Evolutionary conservation across 306 rosid species (phyloP).

Genomic region (Senna siamea): DNA sequence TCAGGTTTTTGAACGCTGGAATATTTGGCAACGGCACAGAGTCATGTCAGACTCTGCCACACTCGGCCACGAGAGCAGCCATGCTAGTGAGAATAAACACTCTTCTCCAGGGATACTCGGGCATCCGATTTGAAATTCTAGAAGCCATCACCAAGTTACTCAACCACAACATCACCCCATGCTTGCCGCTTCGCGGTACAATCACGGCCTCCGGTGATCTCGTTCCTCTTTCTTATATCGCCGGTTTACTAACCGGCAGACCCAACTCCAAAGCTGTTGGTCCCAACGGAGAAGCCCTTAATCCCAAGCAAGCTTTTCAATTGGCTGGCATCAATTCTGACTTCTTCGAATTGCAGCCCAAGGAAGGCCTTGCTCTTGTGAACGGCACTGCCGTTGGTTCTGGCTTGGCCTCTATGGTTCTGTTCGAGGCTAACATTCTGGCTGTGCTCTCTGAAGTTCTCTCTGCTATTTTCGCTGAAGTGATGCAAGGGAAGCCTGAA

Average conservation of each 20-base stretch:
- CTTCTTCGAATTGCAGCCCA: conserved; percentile 85
- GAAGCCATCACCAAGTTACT: conserved; percentile 79
- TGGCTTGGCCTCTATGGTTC: conserved; percentile 79
- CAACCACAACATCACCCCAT: conserved; percentile 76
- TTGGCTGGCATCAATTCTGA: conserved; percentile 59
- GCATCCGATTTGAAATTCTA: conserved; percentile 83
- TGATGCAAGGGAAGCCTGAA: conserved; percentile 93
- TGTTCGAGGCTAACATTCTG: conserved; percentile 73
- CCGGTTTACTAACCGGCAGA: conserved; percentile 76
- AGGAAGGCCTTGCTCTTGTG: conserved; percentile 92
- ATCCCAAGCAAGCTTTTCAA: conserved; percentile 65
- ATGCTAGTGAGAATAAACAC: conserved; percentile 87
- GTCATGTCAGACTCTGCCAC: conserved; percentile 64
- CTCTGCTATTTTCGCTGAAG: conserved; percentile 81
- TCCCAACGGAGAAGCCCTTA: conserved; percentile 59
- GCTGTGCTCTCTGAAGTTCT: conserved; percentile 68
- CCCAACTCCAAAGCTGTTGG: conserved; percentile 76
- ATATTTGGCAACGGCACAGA: conserved; percentile 78
- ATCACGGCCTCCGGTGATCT: conserved; percentile 88
- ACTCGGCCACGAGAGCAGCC: conserved; percentile 75
- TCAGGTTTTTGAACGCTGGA: conserved; percentile 92
- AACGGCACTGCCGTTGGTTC: conserved; percentile 94
- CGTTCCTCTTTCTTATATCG: conserved; percentile 88
- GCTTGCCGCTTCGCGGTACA: conserved; percentile 87
- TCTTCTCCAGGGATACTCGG: conserved; percentile 95